Conservation (phyloP, 2,329 filamentous ascomycete genomes). For the Diaporthe citriasiana region DNA sequence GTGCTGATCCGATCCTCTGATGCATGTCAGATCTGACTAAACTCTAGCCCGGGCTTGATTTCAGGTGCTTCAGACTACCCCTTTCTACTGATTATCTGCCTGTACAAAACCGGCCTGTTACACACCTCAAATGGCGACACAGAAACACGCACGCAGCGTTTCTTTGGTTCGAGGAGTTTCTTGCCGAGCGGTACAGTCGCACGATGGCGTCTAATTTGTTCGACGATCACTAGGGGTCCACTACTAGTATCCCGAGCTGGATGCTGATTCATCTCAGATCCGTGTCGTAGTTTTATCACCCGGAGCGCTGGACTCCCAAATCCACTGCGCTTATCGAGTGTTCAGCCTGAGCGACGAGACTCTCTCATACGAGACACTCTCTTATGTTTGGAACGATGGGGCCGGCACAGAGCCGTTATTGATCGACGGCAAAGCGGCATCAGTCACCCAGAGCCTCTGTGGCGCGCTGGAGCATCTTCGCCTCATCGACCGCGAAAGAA, state of each 20-base stretch:
- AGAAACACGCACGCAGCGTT: background rate
- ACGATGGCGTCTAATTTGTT: background rate
- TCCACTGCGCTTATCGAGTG: background rate
- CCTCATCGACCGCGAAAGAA: background rate
- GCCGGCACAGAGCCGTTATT: background rate
- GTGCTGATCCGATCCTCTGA: background rate
- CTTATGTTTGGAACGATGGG: background rate
- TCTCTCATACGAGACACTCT: background rate
- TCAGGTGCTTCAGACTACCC: background rate
- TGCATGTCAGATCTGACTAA: constrained; percentile 9
- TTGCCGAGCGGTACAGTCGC: background rate
- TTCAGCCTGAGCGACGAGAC: background rate
- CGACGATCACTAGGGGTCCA: background rate
- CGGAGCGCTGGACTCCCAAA: background rate
- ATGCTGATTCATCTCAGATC: background rate
- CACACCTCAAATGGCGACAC: background rate
- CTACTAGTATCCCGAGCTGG: constrained; percentile 8
- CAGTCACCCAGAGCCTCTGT: background rate
- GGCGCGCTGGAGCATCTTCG: constrained; percentile 19
- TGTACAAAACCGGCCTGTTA: background rate
- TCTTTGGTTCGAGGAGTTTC: no score
- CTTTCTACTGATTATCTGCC: background rate
- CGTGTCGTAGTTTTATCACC: background rate
- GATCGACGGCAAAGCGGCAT: background rate
- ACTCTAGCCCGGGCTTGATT: background rate